A percentile compares a stretch with the other conserved stretches of the same genome.
Conservation (phyloP, 2,329 filamentous ascomycete species). For the Mycosphaerella sp. region DNA sequence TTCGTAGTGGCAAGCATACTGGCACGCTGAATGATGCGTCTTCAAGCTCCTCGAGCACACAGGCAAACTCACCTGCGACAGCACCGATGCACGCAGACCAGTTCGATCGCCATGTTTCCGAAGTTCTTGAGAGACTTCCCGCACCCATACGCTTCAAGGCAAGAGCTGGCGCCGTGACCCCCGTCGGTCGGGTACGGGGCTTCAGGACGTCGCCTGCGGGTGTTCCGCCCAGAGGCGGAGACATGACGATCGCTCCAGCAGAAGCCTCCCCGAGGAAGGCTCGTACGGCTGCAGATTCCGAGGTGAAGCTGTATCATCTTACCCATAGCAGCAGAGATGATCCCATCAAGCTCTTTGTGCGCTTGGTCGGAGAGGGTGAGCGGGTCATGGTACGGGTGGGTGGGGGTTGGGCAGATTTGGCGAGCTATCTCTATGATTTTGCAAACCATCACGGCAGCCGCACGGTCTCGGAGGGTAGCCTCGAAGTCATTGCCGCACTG, state of each 20-base stretch:
- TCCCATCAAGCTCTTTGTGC: slow-evolving; percentile 91
- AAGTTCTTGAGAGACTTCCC: slow-evolving; percentile 32
- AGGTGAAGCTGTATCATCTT: slow-evolving; percentile 89
- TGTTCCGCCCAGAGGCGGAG: slow-evolving; percentile 9
- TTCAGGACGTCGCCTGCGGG: slow-evolving; percentile 15
- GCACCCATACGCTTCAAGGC: slow-evolving; percentile 68
- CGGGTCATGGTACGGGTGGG: slow-evolving; percentile 97
- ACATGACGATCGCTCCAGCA: slow-evolving; percentile 32
- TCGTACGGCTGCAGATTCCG: slow-evolving; percentile 37
- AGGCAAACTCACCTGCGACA: background rate
- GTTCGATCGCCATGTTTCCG: slow-evolving; percentile 51
- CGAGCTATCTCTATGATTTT: slow-evolving; percentile 90
- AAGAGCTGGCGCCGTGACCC: slow-evolving; percentile 42
- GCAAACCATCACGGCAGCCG: slow-evolving; percentile 83
- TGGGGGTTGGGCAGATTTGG: slow-evolving; percentile 95
- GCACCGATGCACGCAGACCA: slow-evolving; percentile 29
- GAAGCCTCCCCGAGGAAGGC: slow-evolving; percentile 31
- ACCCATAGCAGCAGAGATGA: slow-evolving; percentile 75
- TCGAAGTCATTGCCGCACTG: slow-evolving; percentile 48
- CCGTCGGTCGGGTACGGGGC: slow-evolving; percentile 17
- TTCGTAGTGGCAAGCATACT: slow-evolving; percentile 23
- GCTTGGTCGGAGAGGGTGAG: slow-evolving; percentile 86
- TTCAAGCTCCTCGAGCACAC: background rate
- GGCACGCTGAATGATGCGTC: slow-evolving; percentile 6
- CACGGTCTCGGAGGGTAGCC: slow-evolving; percentile 47